Conservation (phyloP, 352 stramenopile genomes). For the Globisporangium echinulatum region DNA sequence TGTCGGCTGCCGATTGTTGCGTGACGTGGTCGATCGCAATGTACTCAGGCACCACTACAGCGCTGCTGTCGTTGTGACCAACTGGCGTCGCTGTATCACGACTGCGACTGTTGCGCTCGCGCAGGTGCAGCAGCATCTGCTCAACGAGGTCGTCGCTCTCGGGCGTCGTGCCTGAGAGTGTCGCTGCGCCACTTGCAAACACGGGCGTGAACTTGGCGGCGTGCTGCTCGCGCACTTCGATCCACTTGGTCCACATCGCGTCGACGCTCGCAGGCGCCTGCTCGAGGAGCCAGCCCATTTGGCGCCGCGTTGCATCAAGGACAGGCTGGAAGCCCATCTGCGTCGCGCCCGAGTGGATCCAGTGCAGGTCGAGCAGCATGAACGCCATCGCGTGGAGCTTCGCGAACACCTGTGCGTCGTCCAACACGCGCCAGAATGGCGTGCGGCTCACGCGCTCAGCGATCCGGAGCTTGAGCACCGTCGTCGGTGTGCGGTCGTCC, state of each 20-base stretch:
- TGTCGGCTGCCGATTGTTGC: too few species aligned
- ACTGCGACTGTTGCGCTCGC: constrained; percentile 3
- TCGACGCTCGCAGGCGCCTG: constrained; percentile 64
- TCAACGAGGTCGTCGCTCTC: constrained; percentile 15
- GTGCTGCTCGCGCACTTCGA: constrained; percentile 71
- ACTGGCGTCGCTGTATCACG: not conserved
- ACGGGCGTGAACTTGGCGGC: constrained; percentile 42
- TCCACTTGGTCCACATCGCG: constrained; percentile 83
- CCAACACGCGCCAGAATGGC: constrained; percentile 78
- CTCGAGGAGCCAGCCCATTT: constrained; percentile 80
- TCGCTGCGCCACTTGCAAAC: constrained; percentile 7
- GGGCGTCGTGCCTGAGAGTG: not conserved
- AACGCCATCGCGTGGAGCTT: constrained; percentile 84
- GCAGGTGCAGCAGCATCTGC: constrained; percentile 13
- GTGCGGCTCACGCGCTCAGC: constrained; percentile 75
- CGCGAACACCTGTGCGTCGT: constrained; percentile 56
- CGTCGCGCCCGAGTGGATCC: constrained; percentile 70
- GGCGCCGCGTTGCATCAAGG: constrained; percentile 63
- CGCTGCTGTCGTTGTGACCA: constrained; percentile 1
- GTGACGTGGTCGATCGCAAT: not conserved
- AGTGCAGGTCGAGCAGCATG: constrained; percentile 80
- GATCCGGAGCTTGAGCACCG: constrained; percentile 66
- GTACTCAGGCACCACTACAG: not conserved
- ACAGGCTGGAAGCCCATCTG: constrained; percentile 84
- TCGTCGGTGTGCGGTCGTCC: constrained; percentile 23